Evolutionary conservation across 371 early-diverging fungal genomes (phyloP), one percentile per base, ranked within the genome.

Genomic region (Haplosporangium sp.): DNA sequence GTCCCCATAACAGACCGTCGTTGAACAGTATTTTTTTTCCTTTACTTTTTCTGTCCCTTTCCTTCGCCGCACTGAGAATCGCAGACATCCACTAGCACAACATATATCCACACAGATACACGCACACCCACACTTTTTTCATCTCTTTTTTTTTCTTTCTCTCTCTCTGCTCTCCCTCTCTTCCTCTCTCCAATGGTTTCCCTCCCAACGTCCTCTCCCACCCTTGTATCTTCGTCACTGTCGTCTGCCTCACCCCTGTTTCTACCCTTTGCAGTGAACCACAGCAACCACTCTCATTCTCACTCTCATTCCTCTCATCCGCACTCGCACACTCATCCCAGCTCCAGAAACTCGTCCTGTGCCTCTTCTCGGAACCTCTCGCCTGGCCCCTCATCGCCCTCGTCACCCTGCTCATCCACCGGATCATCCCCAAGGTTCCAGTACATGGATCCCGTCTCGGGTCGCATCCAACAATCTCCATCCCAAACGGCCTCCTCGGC

Each of bases 361-460:
- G 43, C 59, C 7, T 58, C 53, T 41, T 65, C 72, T 14, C 57
- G 48, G 8, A 69, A 69, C 52, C 41, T 48, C 57, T 73, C 67
- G 5, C 67, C 67, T 2, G 67, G 53, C 9, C 64, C 64, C 29
- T 74, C 63, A 20, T 47, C 63, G 3, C 64, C 67, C 10, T 56
- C 67, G 5, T 64, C 74, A 4, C 61, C 67, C 16, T 64, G 65
- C 2, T 65, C 69, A 14, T 74, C 69, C 37, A 64, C 59, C 20
- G 37, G 46, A 4, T 67, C 67, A n/a, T 73, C 74, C 13, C 67
- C 74, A n/a, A 58, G 69, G 37, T 63, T 67, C 59, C 59, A 64
- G 60, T 60, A 64, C 52, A 63, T 64, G 64, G 74, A 74, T 42
- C 73, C 73, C 37, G 53, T 45, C 56, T 54, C 72, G 37, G 66